A percentile compares a stretch with the other conserved stretches of the same genome.
Conservation (phyloP, 2,329 filamentous ascomycete species). For the Ramularia endophylla region DNA sequence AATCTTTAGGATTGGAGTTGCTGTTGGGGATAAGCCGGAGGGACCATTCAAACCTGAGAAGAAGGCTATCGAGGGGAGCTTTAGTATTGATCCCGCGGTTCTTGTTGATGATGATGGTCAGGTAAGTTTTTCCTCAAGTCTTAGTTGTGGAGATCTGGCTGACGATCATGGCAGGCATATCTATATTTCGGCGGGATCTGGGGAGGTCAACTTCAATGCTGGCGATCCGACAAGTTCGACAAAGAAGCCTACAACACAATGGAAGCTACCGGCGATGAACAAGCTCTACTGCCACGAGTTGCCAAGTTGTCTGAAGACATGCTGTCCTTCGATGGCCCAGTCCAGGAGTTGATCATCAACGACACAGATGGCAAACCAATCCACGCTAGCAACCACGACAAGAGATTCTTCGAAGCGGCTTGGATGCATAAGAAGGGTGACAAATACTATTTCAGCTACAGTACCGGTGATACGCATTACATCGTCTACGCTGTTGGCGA, state of each 20-base stretch:
- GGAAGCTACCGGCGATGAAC: conserved; percentile 47
- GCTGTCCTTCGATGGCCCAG: conserved; percentile 51
- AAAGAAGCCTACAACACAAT: conserved; percentile 20
- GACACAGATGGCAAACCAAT: conserved; percentile 55
- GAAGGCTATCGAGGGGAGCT: conserved; percentile 60
- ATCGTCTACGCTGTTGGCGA: conserved; percentile 63
- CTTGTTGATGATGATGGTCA: conserved; percentile 65
- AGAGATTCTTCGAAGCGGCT: conserved; percentile 73
- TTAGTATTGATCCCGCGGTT: conserved; percentile 69
- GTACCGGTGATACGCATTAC: conserved; percentile 61
- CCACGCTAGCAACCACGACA: conserved; percentile 61
- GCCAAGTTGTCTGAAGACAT: conserved; percentile 60
- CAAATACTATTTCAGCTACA: conserved; percentile 27
- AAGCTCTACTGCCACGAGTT: conserved; percentile 61
- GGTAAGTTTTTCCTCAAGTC: neutral
- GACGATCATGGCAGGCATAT: conserved; percentile 41
- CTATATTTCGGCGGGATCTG: conserved; percentile 75
- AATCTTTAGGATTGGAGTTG: conserved; percentile 70
- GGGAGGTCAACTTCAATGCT: conserved; percentile 70
- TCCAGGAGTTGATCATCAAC: conserved; percentile 59
- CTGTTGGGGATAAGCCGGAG: conserved; percentile 55
- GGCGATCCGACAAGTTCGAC: conserved; percentile 57
- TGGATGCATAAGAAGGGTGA: conserved; percentile 64
- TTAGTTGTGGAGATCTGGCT: too few relatives aligned
- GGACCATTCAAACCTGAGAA: conserved; percentile 65